Evolutionary conservation across 805 yeast species (phyloP).

Genomic region (Kodamaea hsintzibuensis): DNA sequence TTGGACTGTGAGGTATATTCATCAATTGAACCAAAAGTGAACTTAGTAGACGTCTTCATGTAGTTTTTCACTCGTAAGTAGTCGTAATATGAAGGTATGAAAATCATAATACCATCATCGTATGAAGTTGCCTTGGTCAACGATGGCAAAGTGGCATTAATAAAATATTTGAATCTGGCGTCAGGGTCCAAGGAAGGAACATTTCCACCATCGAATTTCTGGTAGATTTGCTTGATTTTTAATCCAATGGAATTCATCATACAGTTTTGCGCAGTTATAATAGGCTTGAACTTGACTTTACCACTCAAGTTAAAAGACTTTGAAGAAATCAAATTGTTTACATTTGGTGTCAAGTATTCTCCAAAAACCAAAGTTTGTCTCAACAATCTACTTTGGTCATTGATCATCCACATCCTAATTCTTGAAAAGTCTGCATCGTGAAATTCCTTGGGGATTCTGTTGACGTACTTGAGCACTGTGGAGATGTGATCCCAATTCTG

Average conservation of each 20-base stretch:
- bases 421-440: conserved; percentile 89
- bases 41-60: conserved; percentile 59
- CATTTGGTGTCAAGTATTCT: conserved; percentile 78
- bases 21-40: conserved; percentile 70
- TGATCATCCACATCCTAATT: conserved; percentile 88
- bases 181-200: conserved; percentile 72
- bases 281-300: conserved; percentile 54
- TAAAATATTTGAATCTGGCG: conserved; percentile 77
- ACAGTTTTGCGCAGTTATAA: conserved; percentile 46
- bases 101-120: conserved; percentile 75
- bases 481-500: conserved; percentile 89
- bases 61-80: conserved; percentile 76
- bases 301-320: conserved; percentile 60
- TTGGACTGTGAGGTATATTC: conserved; percentile 82
- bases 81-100: conserved; percentile 85
- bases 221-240: conserved; percentile 66
- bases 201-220: conserved; percentile 57
- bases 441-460: conserved; percentile 71
- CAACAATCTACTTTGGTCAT: conserved; percentile 70
- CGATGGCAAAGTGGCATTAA: conserved; percentile 72
- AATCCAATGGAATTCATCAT: conserved; percentile 66
- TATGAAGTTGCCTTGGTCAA: conserved; percentile 58
- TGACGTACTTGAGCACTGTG: conserved; percentile 64
- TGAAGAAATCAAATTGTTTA: conserved; percentile 57
- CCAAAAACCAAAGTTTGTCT: conserved; percentile 79